These are phyloP conservation scores for Gossypium bickii DNA, from an alignment of 345 rosid genomes.

Conservation along the genomic window DNA sequence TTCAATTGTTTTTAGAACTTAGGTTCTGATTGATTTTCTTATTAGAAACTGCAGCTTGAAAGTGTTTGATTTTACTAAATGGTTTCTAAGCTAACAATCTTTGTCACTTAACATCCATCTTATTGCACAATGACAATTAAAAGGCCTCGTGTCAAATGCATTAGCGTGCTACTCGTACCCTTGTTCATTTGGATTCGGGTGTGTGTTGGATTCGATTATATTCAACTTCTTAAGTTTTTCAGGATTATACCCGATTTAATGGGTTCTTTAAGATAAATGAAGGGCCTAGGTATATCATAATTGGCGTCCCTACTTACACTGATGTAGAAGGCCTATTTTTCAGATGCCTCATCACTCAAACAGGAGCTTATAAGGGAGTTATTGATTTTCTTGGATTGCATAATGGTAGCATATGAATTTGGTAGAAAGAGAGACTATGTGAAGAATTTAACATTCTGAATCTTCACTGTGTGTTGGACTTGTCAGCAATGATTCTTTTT, in stretches of 20 bases:
- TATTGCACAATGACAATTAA: background rate
- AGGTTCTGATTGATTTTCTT: background rate
- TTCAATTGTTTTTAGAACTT: background rate
- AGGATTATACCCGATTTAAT: no score
- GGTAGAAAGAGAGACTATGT: background rate
- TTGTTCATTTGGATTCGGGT: no score
- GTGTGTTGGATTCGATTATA: no score
- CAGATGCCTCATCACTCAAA: background rate
- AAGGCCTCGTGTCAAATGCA: background rate
- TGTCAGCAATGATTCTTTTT: background rate
- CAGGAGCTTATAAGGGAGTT: background rate
- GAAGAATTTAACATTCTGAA: conserved; percentile 2
- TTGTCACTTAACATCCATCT: background rate
- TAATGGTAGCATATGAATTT: background rate
- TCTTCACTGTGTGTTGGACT: background rate
- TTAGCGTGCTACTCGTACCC: background rate
- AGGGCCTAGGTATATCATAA: no score
- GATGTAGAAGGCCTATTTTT: background rate
- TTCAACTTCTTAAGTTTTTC: no score
- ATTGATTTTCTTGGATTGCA: background rate
- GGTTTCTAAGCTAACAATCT: background rate
- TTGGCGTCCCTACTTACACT: background rate
- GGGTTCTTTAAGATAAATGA: no score
- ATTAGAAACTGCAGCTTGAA: background rate
- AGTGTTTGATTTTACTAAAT: background rate